A percentile compares a stretch with the other conserved stretches of the same genome.
phyloP scores from a whole-genome alignment of 1,284 basidiomycete species.

The Schizophyllum commune region DNA sequence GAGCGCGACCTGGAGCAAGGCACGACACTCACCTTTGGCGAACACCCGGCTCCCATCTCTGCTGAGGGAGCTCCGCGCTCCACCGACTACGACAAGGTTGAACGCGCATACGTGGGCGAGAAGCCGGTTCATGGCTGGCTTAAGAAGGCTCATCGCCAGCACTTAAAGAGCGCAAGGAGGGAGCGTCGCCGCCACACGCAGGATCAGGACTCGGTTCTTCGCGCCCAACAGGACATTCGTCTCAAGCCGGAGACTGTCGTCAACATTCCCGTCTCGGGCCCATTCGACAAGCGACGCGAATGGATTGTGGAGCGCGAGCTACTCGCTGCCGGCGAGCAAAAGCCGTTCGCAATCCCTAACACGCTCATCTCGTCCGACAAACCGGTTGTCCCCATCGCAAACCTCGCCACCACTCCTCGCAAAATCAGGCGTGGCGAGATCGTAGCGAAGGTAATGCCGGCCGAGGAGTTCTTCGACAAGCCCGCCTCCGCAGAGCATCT shows the following conservation, averaged over 20 bases:
- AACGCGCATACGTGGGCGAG: not conserved
- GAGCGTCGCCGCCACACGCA: not conserved
- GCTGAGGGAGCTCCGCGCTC: not conserved
- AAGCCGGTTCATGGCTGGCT: not conserved
- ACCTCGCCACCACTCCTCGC: conserved; percentile 6
- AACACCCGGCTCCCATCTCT: not conserved
- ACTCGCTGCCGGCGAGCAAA: conserved; percentile 2
- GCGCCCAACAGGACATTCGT: not conserved
- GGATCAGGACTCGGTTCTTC: not conserved
- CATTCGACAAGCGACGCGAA: not conserved
- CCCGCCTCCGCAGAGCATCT: not conserved
- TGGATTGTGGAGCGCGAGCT: conserved; percentile 3
- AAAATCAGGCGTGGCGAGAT: conserved; percentile 5
- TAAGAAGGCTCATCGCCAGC: not conserved
- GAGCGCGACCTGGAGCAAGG: not conserved
- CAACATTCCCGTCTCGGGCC: not conserved
- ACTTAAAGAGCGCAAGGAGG: not conserved
- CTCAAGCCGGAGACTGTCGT: not conserved
- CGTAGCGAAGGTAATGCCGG: conserved; percentile 1
- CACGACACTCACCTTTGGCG: not conserved
- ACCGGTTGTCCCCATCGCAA: conserved; percentile 10
- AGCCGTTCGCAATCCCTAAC: conserved; percentile 4
- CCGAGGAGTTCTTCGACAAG: not conserved
- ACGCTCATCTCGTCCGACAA: conserved; percentile 1
- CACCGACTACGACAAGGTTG: not conserved